Conservation (phyloP, 2,329 filamentous ascomycete species). For the Arachnomyces sp. region DNA sequence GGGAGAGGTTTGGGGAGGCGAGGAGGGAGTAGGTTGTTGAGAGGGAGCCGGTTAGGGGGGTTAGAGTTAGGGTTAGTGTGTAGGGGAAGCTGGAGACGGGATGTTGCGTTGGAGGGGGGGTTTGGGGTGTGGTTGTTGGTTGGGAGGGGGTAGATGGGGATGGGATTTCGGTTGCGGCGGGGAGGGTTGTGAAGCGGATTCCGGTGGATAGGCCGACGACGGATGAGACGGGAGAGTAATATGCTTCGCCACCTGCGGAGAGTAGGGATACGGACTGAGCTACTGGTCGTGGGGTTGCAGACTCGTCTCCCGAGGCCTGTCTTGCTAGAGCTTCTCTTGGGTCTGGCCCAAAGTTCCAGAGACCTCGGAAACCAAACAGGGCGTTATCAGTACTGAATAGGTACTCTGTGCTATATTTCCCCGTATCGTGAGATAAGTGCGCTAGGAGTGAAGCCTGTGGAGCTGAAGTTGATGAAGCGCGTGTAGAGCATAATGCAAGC, state of each 20-base stretch:
- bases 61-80: conserved; percentile 85
- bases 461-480: conserved; percentile 31
- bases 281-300: conserved; percentile 19
- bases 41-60: conserved; percentile 88
- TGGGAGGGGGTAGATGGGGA: conserved; percentile 10
- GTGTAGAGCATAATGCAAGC: conserved; percentile 49
- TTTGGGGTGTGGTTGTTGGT: conserved; percentile 11
- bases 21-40: conserved; percentile 87
- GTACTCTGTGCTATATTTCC: conserved; percentile 81
- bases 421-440: conserved; percentile 60
- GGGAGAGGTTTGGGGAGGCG: conserved; percentile 69
- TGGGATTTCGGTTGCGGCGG: conserved; percentile 41
- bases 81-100: conserved; percentile 69
- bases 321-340: conserved; percentile 16
- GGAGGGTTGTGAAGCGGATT: conserved; percentile 75
- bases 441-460: conserved; percentile 39
- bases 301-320: not conserved
- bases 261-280: conserved; percentile 68
- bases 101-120: conserved; percentile 15
- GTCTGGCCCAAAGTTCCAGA: conserved; percentile 90
- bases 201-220: conserved; percentile 85
- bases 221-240: conserved; percentile 93
- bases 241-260: conserved; percentile 84
- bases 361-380: conserved; percentile 72
- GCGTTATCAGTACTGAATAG: conserved; percentile 89